phyloP scores from a whole-genome alignment of 352 stramenopile genomes.

The Pythium grandisporangium region DNA sequence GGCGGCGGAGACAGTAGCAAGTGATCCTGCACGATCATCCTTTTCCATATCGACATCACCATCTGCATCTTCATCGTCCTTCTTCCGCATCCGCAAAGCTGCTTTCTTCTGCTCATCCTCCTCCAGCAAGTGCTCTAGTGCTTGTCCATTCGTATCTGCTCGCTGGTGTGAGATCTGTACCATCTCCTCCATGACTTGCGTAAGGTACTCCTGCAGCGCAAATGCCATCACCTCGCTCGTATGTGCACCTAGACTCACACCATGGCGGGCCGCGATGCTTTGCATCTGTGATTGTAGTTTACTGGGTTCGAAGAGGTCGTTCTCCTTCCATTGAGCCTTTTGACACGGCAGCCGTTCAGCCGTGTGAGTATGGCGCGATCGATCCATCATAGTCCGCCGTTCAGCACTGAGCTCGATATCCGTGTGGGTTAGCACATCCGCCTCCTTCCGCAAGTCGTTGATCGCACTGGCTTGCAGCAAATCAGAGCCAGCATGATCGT shows the following conservation, averaged over 20 bases:
- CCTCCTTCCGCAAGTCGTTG: constrained; percentile 70
- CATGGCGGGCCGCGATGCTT: constrained; percentile 26
- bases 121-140: constrained; percentile 36
- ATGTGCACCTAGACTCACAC: constrained; percentile 40
- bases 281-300: constrained; percentile 53
- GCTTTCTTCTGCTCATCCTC: no score
- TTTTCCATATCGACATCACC: no score
- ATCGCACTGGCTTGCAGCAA: constrained; percentile 51
- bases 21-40: no score
- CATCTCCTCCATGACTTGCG: constrained; percentile 84
- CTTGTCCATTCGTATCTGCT: constrained; percentile 35
- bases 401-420: constrained; percentile 66
- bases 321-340: constrained; percentile 74
- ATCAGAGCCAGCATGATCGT: constrained; percentile 19
- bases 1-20: no score
- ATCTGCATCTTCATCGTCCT: constrained; percentile 12
- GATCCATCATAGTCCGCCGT: constrained; percentile 74
- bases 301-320: constrained; percentile 73
- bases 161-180: constrained; percentile 73
- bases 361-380: constrained; percentile 21
- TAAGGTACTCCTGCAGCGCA: constrained; percentile 77
- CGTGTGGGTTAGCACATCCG: constrained; percentile 80
- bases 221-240: constrained; percentile 78
- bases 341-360: constrained; percentile 45
- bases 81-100: no score